These are phyloP conservation scores for Metschnikowia lochheadii DNA, from an alignment of 805 yeast genomes.

Conservation along the genomic window DNA sequence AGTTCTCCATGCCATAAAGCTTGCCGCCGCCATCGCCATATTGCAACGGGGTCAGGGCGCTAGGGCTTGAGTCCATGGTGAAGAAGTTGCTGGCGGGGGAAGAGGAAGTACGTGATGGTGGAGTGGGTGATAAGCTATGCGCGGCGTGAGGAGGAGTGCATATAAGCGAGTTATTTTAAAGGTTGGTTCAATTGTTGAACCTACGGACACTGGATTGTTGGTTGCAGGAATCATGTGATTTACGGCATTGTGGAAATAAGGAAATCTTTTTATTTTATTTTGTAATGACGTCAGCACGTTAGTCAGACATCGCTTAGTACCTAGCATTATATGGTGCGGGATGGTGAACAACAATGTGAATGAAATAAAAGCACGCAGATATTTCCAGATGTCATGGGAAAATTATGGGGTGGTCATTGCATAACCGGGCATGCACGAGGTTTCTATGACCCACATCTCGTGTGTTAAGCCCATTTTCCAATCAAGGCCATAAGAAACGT, in stretches of 20 bases:
- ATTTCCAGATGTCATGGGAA: too few relatives aligned
- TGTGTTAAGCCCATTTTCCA: conserved; percentile 64
- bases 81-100: neutral
- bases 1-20: conserved; percentile 77
- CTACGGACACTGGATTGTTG: too few relatives aligned
- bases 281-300: too few relatives aligned
- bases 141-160: conserved; percentile 2
- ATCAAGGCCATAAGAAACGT: conserved; percentile 76
- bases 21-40: conserved; percentile 64
- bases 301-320: too few relatives aligned
- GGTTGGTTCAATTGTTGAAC: neutral
- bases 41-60: conserved; percentile 1
- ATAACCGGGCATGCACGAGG: neutral
- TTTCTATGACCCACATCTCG: neutral
- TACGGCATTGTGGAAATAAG: neutral
- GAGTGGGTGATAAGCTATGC: conserved; percentile 1
- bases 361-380: neutral
- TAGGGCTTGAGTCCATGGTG: neutral
- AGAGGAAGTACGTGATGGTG: neutral
- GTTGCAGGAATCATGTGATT: neutral
- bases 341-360: neutral
- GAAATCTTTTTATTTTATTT: too few relatives aligned
- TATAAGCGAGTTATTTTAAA: neutral
- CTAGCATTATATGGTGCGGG: too few relatives aligned
- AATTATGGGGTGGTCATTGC: too few relatives aligned